Percentiles rank a stretch among this genome's conserved stretches.
These are phyloP conservation scores for Solanum hybrid DNA, from an alignment of 305 asterid species.

Conservation along the genomic window DNA sequence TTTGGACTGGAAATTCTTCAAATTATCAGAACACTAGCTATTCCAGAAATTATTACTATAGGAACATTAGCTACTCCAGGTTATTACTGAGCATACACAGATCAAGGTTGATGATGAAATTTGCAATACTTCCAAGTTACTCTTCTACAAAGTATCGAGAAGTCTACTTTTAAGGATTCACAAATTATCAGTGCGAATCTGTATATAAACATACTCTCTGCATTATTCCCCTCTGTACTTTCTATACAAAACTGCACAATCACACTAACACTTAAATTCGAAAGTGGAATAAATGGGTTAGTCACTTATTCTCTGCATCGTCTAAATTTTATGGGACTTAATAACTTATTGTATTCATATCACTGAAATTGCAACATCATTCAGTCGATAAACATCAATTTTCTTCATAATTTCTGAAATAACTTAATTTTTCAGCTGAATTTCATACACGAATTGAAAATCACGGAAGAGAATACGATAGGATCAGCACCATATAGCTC, in stretches of 20 bases:
- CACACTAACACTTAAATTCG: not conserved
- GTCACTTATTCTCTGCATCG: slow-evolving; percentile 20
- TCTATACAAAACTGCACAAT: not conserved
- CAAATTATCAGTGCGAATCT: not conserved
- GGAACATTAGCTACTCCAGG: not conserved
- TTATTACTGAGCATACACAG: not conserved
- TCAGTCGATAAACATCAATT: not conserved
- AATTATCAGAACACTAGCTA: not conserved
- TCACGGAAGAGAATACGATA: not conserved
- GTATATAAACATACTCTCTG: not conserved
- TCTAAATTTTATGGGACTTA: slow-evolving; percentile 28
- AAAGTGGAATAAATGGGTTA: not conserved
- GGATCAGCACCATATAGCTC: not conserved
- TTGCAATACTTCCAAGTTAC: not conserved
- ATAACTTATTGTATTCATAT: not conserved
- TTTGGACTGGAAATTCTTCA: not conserved
- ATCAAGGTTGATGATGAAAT: not conserved
- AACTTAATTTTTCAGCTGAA: not conserved
- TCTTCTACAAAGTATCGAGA: not conserved
- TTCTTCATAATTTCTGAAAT: not conserved
- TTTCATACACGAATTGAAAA: not conserved
- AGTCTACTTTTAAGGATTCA: not conserved
- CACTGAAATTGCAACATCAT: not conserved
- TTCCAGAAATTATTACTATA: not conserved
- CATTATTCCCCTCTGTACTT: not conserved